Conservation (phyloP, 2,329 filamentous ascomycete species). For the Trichophyton equinum region DNA sequence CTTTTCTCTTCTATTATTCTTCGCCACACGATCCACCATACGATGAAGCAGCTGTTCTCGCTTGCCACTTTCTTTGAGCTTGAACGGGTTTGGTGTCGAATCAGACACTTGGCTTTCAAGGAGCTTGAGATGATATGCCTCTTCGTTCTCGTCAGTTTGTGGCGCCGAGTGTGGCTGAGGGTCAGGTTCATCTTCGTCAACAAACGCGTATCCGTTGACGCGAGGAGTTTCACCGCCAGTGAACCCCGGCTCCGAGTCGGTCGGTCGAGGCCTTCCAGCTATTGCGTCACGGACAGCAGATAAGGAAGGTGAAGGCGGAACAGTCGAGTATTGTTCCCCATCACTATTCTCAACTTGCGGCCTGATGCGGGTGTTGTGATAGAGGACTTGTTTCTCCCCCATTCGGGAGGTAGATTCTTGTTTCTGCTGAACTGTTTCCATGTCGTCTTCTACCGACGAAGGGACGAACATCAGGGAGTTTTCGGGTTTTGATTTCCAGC, state of each 20-base stretch:
- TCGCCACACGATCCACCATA: slow-evolving; percentile 72
- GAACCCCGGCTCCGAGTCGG: slow-evolving; percentile 48
- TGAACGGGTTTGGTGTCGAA: slow-evolving; percentile 61
- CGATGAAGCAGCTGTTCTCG: slow-evolving; percentile 72
- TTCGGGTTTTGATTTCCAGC: slow-evolving; percentile 60
- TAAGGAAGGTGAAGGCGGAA: slow-evolving; percentile 67
- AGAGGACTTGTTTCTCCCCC: slow-evolving; percentile 62
- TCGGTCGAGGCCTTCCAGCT: slow-evolving; percentile 53
- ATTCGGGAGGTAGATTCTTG: slow-evolving; percentile 60
- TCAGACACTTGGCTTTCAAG: slow-evolving; percentile 24
- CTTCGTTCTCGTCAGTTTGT: slow-evolving; percentile 42
- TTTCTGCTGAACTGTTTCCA: slow-evolving; percentile 51
- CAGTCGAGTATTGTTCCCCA: slow-evolving; percentile 24
- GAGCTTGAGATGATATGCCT: slow-evolving; percentile 22
- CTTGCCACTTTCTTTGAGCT: slow-evolving; percentile 58
- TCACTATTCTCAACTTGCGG: slow-evolving; percentile 17
- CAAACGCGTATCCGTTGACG: slow-evolving; percentile 88
- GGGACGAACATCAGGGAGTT: slow-evolving; percentile 76
- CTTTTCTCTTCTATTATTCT: slow-evolving; percentile 53
- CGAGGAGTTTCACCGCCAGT: slow-evolving; percentile 68
- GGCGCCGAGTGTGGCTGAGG: slow-evolving; percentile 24
- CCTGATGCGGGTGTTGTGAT: slow-evolving; percentile 72
- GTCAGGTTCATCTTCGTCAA: slow-evolving; percentile 57
- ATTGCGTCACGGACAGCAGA: slow-evolving; percentile 78
- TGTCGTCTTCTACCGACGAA: slow-evolving; percentile 39